Evolutionary conservation across 371 early-diverging fungal species (phyloP).

Genomic region (Mucor circinelloides): DNA sequence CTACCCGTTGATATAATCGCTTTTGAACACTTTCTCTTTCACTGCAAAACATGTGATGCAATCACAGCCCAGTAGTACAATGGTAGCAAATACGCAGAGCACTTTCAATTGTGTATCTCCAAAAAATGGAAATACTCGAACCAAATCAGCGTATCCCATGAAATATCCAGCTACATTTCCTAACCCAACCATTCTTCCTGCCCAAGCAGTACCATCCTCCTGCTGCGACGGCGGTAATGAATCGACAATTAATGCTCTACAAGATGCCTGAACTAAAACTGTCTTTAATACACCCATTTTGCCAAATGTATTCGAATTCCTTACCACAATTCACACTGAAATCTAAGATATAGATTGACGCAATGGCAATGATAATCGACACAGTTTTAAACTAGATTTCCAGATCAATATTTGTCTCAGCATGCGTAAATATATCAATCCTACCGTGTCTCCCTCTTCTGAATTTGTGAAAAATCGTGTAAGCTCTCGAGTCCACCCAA

Average conservation of each 20-base stretch:
- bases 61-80: constrained; percentile 64
- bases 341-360: constrained; percentile 85
- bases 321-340: constrained; percentile 89
- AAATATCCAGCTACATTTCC: constrained; percentile 90
- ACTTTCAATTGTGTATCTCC: constrained; percentile 85
- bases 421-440: not conserved
- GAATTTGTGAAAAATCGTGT: constrained; percentile 43
- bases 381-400: constrained; percentile 40
- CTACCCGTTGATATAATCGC: not conserved
- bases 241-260: constrained; percentile 90
- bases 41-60: constrained; percentile 71
- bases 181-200: constrained; percentile 86
- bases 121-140: constrained; percentile 67
- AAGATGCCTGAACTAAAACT: constrained; percentile 72
- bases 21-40: constrained; percentile 46
- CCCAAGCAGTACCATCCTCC: constrained; percentile 88
- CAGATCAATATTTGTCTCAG: not conserved
- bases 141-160: constrained; percentile 86
- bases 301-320: not conserved
- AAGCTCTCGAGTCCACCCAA: constrained; percentile 86
- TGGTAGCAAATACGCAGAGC: constrained; percentile 72
- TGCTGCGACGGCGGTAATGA: constrained; percentile 80
- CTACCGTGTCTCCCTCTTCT: constrained; percentile 44
- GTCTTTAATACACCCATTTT: not conserved
- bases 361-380: constrained; percentile 71